phyloP scores from a whole-genome alignment of 2,329 filamentous ascomycete species.

The Microcyclosporella mali region DNA sequence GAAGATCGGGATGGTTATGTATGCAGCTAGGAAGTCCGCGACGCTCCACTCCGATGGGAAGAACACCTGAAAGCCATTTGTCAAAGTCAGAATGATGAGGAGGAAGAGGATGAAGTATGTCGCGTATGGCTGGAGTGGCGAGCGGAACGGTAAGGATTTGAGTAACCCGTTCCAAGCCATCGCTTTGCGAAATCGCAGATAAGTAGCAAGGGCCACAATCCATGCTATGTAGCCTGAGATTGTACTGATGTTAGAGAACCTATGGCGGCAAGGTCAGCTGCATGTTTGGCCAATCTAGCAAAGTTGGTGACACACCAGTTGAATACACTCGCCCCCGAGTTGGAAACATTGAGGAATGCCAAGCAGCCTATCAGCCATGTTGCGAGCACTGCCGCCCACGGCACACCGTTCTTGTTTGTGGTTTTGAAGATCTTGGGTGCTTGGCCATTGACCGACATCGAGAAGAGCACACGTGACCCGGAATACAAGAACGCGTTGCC shows the following conservation, averaged over 20 bases:
- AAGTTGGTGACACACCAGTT: slow-evolving; percentile 25
- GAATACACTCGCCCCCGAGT: slow-evolving; percentile 34
- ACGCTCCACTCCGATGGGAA: slow-evolving; percentile 41
- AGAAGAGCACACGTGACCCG: slow-evolving; percentile 48
- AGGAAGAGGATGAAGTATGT: slow-evolving; percentile 47
- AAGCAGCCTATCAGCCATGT: slow-evolving; percentile 38
- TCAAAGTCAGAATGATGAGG: slow-evolving; percentile 46
- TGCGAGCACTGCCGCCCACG: slow-evolving; percentile 42
- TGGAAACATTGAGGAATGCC: slow-evolving; percentile 33
- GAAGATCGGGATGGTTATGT: slow-evolving; percentile 49
- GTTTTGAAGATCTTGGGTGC: slow-evolving; percentile 50
- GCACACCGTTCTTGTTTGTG: slow-evolving; percentile 44
- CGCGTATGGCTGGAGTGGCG: slow-evolving; percentile 47
- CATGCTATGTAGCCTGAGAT: slow-evolving; percentile 36
- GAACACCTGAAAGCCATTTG: slow-evolving; percentile 54
- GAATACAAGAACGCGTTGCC: slow-evolving; percentile 52
- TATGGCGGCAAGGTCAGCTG: background rate
- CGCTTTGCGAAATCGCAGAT: slow-evolving; percentile 47
- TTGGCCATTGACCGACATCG: slow-evolving; percentile 56
- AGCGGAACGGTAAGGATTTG: slow-evolving; percentile 46
- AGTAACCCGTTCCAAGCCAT: slow-evolving; percentile 44
- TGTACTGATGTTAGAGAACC: slow-evolving; percentile 33
- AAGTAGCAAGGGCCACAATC: slow-evolving; percentile 41
- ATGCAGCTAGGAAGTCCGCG: slow-evolving; percentile 48
- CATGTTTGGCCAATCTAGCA: background rate